Percentiles rank a stretch among this genome's conserved stretches.
These are phyloP conservation scores for Cercophora newfieldiana DNA, from an alignment of 495 filamentous ascomycete genomes.

Conservation along the genomic window DNA sequence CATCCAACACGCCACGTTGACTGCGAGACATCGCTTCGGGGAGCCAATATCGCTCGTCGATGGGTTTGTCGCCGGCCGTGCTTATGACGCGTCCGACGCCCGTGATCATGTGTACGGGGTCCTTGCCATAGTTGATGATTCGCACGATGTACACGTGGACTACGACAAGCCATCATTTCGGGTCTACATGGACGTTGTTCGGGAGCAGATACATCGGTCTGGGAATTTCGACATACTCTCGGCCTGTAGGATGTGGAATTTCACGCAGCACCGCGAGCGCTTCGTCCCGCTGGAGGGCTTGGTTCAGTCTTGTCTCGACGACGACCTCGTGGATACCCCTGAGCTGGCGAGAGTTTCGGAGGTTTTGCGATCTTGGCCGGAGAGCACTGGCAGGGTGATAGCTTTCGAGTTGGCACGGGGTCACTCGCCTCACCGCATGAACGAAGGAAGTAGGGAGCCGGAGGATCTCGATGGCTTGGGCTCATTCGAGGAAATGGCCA, in stretches of 20 bases:
- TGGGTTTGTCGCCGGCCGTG: not conserved
- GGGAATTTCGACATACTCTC: not conserved
- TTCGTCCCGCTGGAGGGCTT: not conserved
- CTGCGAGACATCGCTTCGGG: not conserved
- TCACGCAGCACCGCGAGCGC: not conserved
- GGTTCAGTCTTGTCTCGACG: not conserved
- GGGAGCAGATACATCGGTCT: not conserved
- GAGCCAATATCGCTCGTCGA: not conserved
- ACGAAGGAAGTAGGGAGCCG: not conserved
- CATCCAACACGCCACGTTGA: not conserved
- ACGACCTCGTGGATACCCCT: not conserved
- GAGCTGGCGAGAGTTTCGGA: not conserved
- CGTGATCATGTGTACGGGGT: not conserved
- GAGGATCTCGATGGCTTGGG: not conserved
- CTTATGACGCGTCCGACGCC: not conserved
- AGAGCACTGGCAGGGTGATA: not conserved
- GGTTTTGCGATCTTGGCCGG: not conserved
- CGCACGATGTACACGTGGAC: not conserved
- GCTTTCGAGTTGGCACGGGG: not conserved
- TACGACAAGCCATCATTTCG: not conserved
- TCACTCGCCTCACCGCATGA: not conserved
- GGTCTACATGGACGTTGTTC: not conserved
- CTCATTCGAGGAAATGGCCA: not conserved
- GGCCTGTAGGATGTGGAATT: not conserved
- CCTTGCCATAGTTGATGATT: not conserved